phyloP scores from a whole-genome alignment of 2,329 filamentous ascomycete genomes.

The Exserohilum turcica region DNA sequence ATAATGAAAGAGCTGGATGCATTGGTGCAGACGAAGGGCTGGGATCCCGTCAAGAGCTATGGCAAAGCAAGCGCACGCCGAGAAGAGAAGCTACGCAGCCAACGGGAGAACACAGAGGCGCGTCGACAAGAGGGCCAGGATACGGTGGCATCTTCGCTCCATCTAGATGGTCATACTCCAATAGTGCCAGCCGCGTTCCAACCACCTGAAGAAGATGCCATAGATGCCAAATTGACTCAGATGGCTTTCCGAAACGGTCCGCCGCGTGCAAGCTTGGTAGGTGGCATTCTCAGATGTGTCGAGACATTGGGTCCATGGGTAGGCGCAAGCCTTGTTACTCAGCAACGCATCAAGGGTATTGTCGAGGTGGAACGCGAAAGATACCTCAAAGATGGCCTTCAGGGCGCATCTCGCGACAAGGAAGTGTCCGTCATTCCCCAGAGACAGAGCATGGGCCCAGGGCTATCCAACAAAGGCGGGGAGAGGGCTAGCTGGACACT shows the following conservation, averaged over 20 bases:
- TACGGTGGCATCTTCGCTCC: conserved; percentile 27
- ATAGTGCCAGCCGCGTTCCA: conserved; percentile 49
- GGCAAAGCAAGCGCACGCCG: conserved; percentile 57
- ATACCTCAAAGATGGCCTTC: conserved; percentile 70
- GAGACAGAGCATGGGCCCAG: conserved; percentile 68
- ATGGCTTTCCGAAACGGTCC: conserved; percentile 52
- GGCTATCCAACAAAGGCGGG: conserved; percentile 39
- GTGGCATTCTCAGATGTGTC: conserved; percentile 67
- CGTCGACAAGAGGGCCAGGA: conserved; percentile 30
- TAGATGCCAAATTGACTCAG: conserved; percentile 63
- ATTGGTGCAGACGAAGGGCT: conserved; percentile 71
- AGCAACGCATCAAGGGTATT: conserved; percentile 70
- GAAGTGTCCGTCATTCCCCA: conserved; percentile 64
- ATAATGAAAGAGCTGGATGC: conserved; percentile 74
- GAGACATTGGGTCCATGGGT: conserved; percentile 75
- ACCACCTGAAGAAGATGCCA: conserved; percentile 59
- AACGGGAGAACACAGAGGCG: conserved; percentile 30
- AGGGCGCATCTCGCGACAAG: conserved; percentile 63
- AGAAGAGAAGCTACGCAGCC: conserved; percentile 32
- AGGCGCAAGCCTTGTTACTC: conserved; percentile 72
- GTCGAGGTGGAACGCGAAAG: conserved; percentile 73
- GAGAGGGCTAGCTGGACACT: conserved; percentile 48
- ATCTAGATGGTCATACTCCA: conserved; percentile 10
- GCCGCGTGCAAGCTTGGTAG: conserved; percentile 47
- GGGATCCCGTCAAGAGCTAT: conserved; percentile 76